Conservation (phyloP, 495 filamentous ascomycete species). For the Penicillium goetzii region DNA sequence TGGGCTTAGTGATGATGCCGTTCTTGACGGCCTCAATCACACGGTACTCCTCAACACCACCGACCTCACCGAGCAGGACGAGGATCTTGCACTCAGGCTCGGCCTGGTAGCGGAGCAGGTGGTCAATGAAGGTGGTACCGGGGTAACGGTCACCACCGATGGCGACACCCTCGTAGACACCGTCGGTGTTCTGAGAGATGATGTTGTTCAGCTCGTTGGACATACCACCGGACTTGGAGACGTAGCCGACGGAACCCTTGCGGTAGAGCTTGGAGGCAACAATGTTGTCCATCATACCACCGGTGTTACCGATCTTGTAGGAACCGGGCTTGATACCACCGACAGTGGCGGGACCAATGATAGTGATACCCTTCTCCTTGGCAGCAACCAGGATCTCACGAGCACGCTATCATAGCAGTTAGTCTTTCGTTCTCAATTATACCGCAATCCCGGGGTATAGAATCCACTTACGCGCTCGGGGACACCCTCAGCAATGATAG, state of each 20-base stretch:
- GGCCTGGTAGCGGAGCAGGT: conserved; percentile 90
- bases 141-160: conserved; percentile 99
- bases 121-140: conserved; percentile 98
- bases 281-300: conserved; percentile 99
- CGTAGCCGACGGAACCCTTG: conserved; percentile 96
- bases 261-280: conserved; percentile 99
- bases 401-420: conserved; percentile 65
- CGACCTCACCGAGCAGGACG: conserved; percentile 93
- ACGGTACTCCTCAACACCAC: conserved; percentile 99
- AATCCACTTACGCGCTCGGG: conserved; percentile 82
- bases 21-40: conserved; percentile 97
- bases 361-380: conserved; percentile 97
- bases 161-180: conserved; percentile 98
- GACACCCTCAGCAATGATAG: conserved; percentile 99
- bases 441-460: not conserved
- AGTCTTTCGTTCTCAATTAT: conserved; percentile 20
- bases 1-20: conserved; percentile 93
- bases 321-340: conserved; percentile 99
- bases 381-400: conserved; percentile 96
- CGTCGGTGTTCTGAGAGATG: conserved; percentile 90
- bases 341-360: conserved; percentile 97
- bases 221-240: conserved; percentile 99
- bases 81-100: conserved; percentile 98
- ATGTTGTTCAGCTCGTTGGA: conserved; percentile 99
- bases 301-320: conserved; percentile 99